Conservation (phyloP, 176 grass and related monocot genomes). For the Ananas comosus region DNA sequence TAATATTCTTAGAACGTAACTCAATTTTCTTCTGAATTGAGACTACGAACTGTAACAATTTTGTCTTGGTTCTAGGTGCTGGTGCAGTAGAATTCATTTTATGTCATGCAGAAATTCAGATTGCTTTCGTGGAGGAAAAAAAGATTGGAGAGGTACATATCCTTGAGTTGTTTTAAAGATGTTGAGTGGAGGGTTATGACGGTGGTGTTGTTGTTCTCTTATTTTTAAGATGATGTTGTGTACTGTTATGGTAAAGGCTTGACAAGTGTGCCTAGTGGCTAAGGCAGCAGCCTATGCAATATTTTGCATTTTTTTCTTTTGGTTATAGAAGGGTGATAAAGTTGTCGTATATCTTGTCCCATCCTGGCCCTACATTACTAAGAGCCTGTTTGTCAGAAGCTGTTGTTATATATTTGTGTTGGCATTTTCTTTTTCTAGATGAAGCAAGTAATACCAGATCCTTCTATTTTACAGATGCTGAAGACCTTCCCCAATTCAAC, state of each 20-base stretch:
- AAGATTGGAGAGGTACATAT: slow-evolving; percentile 50
- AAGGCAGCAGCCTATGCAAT: not conserved
- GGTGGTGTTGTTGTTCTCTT: no score
- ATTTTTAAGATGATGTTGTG: no score
- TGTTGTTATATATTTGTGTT: no score
- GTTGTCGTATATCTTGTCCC: no score
- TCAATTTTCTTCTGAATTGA: not conserved
- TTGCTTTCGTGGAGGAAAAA: slow-evolving; percentile 74
- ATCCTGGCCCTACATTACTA: no score
- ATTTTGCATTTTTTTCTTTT: not conserved
- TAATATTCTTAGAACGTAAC: not conserved
- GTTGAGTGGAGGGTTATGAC: no score
- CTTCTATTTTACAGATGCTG: slow-evolving; percentile 47
- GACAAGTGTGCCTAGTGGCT: no score
- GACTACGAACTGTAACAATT: not conserved
- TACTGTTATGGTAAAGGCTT: no score
- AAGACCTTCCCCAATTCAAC: slow-evolving; percentile 59
- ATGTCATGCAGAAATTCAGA: slow-evolving; percentile 80
- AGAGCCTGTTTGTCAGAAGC: no score
- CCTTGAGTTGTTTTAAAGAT: not conserved
- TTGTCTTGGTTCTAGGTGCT: slow-evolving; percentile 45
- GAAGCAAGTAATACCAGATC: not conserved
- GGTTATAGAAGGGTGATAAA: no score
- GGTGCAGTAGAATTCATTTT: slow-evolving; percentile 85
- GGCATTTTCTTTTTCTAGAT: slow-evolving; percentile 2